Evolutionary conservation across 306 rosid species (phyloP).

Genomic region (Fragaria nilgerrensis): DNA sequence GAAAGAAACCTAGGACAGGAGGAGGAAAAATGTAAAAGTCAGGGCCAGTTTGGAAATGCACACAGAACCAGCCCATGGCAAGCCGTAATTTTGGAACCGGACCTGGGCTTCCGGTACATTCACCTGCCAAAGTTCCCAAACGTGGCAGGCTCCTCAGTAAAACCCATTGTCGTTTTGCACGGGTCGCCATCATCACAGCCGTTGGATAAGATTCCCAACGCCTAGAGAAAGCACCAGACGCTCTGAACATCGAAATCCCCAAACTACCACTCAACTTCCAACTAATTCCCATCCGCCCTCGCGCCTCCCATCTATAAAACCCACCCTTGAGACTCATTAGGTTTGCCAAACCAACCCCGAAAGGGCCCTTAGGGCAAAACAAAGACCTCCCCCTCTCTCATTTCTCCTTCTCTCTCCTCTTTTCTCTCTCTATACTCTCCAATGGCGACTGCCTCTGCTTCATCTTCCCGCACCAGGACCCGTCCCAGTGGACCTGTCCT

Average conservation of each 20-base stretch:
- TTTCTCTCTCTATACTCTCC: not conserved
- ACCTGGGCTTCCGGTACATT: conserved; percentile 46
- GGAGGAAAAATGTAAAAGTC: not conserved
- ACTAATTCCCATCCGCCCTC: conserved; percentile 36
- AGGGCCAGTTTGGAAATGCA: conserved; percentile 6
- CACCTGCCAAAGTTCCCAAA: conserved; percentile 17
- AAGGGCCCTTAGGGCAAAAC: conserved; percentile 38
- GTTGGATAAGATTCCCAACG: conserved; percentile 60
- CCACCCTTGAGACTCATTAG: conserved; percentile 67
- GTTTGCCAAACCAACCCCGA: conserved; percentile 92
- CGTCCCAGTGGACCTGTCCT: conserved; percentile 72
- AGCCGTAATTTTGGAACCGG: conserved; percentile 3
- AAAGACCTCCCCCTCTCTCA: not conserved
- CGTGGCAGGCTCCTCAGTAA: conserved; percentile 48
- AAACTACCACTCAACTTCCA: not conserved
- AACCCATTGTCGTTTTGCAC: conserved; percentile 27
- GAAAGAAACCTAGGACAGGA: not conserved
- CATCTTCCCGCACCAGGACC: conserved; percentile 28
- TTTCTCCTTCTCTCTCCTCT: not conserved
- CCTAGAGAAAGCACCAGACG: not conserved
- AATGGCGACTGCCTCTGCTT: conserved; percentile 61
- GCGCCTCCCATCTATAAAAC: conserved; percentile 41
- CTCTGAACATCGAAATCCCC: not conserved
- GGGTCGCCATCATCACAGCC: conserved; percentile 48
- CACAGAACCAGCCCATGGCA: conserved; percentile 15